A percentile compares a stretch with the other conserved stretches of the same genome.
Evolutionary conservation across 371 early-diverging fungal genomes (phyloP).

Genomic region (Mucor racemosus): DNA sequence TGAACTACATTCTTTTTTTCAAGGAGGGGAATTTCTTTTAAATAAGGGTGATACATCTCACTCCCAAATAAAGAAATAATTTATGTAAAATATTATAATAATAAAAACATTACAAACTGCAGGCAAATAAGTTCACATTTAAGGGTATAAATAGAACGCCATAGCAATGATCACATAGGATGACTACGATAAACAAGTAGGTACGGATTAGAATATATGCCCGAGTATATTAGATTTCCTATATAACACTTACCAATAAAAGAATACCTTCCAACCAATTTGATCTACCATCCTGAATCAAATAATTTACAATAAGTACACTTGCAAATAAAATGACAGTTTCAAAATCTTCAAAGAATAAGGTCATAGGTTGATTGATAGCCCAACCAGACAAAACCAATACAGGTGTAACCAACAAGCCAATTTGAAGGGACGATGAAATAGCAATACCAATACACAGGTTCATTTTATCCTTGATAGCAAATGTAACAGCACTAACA

Average conservation of each 20-base stretch:
- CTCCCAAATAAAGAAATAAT: neutral
- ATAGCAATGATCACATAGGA: constrained; percentile 20
- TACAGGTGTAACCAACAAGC: constrained; percentile 86
- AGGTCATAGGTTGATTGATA: constrained; percentile 74
- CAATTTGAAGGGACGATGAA: constrained; percentile 90
- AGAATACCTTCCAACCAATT: constrained; percentile 88
- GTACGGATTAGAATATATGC: neutral
- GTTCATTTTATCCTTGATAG: constrained; percentile 92
- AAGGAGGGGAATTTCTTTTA: neutral
- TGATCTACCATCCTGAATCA: constrained; percentile 76
- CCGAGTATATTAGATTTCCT: too few species aligned
- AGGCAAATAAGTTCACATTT: constrained; percentile 4
- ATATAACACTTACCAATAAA: constrained; percentile 52
- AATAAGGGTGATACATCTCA: too few species aligned
- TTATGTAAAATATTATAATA: neutral
- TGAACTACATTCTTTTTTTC: neutral
- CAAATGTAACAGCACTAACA: constrained; percentile 82
- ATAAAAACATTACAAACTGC: neutral
- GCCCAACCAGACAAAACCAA: constrained; percentile 90
- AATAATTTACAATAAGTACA: constrained; percentile 85
- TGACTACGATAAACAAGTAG: constrained; percentile 8
- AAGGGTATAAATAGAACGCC: constrained; percentile 27
- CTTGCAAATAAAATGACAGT: constrained; percentile 82
- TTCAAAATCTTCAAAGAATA: constrained; percentile 86
- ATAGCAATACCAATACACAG: constrained; percentile 85